Evolutionary conservation across 345 rosid genomes (phyloP).

Genomic region (Citropsis articulata): DNA sequence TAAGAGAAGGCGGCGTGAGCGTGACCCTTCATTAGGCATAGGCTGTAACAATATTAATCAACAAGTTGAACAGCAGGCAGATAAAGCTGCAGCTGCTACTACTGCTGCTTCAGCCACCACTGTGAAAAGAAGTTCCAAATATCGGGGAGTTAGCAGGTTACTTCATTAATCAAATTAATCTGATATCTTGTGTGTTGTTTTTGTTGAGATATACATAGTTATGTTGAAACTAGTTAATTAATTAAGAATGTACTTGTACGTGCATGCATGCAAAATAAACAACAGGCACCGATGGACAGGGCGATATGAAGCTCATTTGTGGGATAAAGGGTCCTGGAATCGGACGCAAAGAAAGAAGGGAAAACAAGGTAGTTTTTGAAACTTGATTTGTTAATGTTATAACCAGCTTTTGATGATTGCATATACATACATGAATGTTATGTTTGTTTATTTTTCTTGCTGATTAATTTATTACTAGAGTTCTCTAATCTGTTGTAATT

Average conservation of each 20-base stretch:
- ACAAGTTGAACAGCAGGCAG: slow-evolving; percentile 7
- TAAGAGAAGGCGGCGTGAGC: slow-evolving; percentile 38
- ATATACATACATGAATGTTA: no score
- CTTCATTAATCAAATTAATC: no score
- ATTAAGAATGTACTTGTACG: neutral
- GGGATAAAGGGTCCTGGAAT: slow-evolving; percentile 52
- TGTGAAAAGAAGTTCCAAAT: slow-evolving; percentile 44
- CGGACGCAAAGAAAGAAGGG: slow-evolving; percentile 45
- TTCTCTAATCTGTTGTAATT: neutral
- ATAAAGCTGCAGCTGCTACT: neutral
- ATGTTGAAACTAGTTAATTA: no score
- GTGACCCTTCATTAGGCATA: slow-evolving; percentile 19
- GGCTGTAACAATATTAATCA: slow-evolving; percentile 1
- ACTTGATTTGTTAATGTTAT: neutral
- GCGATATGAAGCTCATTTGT: slow-evolving; percentile 44
- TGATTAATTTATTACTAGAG: slow-evolving; percentile 2
- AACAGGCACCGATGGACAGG: slow-evolving; percentile 46
- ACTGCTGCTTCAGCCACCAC: slow-evolving; percentile 27
- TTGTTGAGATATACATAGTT: neutral
- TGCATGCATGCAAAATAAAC: slow-evolving; percentile 11
- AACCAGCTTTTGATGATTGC: neutral
- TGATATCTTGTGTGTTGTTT: no score
- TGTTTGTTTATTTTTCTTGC: neutral
- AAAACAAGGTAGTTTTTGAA: slow-evolving; percentile 28
- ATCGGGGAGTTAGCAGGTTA: slow-evolving; percentile 45